A percentile compares a stretch with the other conserved stretches of the same genome.
Conservation (phyloP, 495 filamentous ascomycete genomes). For the Lasiosphaeriaceae sp. region DNA sequence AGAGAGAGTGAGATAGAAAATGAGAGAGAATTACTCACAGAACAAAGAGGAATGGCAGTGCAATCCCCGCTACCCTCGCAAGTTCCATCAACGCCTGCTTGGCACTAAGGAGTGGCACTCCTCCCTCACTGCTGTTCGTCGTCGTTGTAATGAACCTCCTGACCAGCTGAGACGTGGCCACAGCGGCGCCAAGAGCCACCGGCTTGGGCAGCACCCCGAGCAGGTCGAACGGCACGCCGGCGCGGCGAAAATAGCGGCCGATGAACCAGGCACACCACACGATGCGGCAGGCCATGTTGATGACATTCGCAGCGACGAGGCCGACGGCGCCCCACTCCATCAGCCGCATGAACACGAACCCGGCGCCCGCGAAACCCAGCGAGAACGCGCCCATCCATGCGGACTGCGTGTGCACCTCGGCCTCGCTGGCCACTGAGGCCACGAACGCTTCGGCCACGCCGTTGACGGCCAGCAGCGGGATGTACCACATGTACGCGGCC, state of each 20-base stretch:
- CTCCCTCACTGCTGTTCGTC: no score
- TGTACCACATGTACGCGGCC: slow-evolving; percentile 81
- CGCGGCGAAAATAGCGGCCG: slow-evolving; percentile 51
- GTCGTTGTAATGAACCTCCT: slow-evolving; percentile 24
- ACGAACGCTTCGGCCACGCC: slow-evolving; percentile 92
- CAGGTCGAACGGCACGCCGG: slow-evolving; percentile 29
- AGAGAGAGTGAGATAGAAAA: neutral
- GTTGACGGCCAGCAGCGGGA: slow-evolving; percentile 88
- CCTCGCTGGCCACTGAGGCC: slow-evolving; percentile 68
- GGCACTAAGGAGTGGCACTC: slow-evolving; percentile 3
- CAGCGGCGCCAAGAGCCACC: slow-evolving; percentile 17
- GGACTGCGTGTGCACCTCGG: slow-evolving; percentile 69
- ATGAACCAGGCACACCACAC: slow-evolving; percentile 77
- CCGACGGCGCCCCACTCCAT: slow-evolving; percentile 68
- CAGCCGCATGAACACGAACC: slow-evolving; percentile 65
- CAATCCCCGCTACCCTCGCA: slow-evolving; percentile 47
- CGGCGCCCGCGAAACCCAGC: slow-evolving; percentile 63
- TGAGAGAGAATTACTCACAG: slow-evolving; percentile 50
- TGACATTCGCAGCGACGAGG: slow-evolving; percentile 75
- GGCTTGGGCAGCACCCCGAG: slow-evolving; percentile 25
- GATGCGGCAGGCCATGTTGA: slow-evolving; percentile 83
- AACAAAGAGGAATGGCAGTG: slow-evolving; percentile 48
- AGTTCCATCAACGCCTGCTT: slow-evolving; percentile 42
- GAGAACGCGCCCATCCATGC: slow-evolving; percentile 80
- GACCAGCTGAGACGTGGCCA: slow-evolving; percentile 19